phyloP scores from a whole-genome alignment of 2,329 filamentous ascomycete genomes.

The Phialophora verrucosa region DNA sequence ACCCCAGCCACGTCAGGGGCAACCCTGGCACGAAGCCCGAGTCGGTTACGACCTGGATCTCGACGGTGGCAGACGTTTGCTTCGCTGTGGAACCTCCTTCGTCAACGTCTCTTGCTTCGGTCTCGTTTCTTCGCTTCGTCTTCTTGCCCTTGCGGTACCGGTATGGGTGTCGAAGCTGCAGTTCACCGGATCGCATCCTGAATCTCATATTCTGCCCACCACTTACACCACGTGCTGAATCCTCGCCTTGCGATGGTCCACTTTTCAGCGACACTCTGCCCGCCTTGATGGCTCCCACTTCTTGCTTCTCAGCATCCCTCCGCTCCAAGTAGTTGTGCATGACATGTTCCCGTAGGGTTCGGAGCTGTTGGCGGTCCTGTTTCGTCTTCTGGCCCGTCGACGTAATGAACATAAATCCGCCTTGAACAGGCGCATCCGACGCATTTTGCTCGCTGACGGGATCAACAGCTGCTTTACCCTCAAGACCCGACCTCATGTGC shows the following conservation, averaged over 20 bases:
- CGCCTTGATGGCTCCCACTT: neutral
- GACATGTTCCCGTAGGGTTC: conserved; percentile 26
- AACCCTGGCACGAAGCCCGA: conserved; percentile 17
- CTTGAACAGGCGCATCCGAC: neutral
- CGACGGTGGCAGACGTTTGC: neutral
- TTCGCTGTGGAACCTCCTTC: neutral
- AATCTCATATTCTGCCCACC: conserved; percentile 30
- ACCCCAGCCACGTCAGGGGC: conserved; percentile 17
- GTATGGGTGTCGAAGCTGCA: conserved; percentile 17
- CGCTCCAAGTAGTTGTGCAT: conserved; percentile 32
- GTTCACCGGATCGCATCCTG: conserved; percentile 17
- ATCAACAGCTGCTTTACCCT: neutral
- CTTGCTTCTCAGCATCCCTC: conserved; percentile 18
- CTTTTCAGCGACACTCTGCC: neutral
- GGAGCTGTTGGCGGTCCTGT: conserved; percentile 18
- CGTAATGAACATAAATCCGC: conserved; percentile 26
- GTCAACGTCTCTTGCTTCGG: neutral
- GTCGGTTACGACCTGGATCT: neutral
- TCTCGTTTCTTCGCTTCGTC: neutral
- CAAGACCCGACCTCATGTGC: neutral
- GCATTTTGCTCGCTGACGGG: neutral
- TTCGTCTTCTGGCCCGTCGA: conserved; percentile 15
- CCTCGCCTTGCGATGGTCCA: neutral
- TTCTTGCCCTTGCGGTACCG: conserved; percentile 23
- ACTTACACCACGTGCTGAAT: neutral